Evolutionary conservation across 257 asterid species (phyloP).

Genomic region (Prunella vulgaris): DNA sequence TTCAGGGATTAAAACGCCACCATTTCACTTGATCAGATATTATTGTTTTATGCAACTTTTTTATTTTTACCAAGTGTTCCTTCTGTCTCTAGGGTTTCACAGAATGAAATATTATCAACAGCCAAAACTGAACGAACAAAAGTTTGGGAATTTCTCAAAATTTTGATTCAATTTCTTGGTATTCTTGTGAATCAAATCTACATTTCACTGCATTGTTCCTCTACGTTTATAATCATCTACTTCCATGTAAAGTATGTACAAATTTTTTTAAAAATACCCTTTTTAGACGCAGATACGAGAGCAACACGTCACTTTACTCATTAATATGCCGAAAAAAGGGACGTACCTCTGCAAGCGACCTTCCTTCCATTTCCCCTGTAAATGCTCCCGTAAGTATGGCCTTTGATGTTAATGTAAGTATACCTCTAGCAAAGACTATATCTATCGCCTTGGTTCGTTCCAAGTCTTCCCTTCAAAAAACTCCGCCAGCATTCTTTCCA

Average conservation of each 20-base stretch:
- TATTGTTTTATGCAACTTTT: too few relatives aligned
- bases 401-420: background rate
- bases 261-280: background rate
- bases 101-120: too few relatives aligned
- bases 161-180: background rate
- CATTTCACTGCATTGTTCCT: background rate
- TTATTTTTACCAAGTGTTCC: too few relatives aligned
- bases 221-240: background rate
- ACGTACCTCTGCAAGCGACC: background rate
- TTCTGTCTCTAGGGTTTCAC: too few relatives aligned
- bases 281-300: background rate
- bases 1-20: too few relatives aligned
- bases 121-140: background rate
- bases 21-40: too few relatives aligned
- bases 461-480: slow-evolving; percentile 92
- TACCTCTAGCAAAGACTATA: background rate
- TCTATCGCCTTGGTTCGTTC: slow-evolving; percentile 63
- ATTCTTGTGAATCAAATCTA: background rate
- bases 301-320: background rate
- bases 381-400: background rate
- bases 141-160: background rate
- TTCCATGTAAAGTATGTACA: background rate
- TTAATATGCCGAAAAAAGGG: background rate
- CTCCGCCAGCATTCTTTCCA: slow-evolving; percentile 94
- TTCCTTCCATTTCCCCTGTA: background rate